Evolutionary conservation across 2,329 filamentous ascomycete species (phyloP).

Genomic region (Colletotrichum simmondsii): DNA sequence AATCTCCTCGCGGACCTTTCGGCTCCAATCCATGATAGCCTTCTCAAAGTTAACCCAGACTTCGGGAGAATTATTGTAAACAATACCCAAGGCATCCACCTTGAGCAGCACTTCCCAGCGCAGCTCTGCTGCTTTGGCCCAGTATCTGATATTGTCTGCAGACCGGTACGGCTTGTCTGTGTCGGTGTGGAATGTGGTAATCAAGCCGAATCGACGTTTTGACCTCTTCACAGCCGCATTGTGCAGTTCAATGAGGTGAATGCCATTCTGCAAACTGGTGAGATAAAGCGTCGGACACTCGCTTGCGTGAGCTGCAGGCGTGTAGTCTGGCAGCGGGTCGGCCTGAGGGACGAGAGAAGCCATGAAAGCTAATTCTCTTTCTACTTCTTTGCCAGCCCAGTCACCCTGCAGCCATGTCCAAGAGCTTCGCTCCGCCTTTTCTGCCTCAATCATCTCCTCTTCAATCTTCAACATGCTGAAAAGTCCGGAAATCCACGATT

Average conservation of each 20-base stretch:
- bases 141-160: constrained; percentile 94
- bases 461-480: constrained; percentile 81
- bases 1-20: constrained; percentile 84
- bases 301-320: constrained; percentile 53
- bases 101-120: constrained; percentile 89
- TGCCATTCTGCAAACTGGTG: constrained; percentile 77
- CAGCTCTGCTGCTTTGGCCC: constrained; percentile 95
- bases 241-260: constrained; percentile 86
- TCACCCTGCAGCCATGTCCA: constrained; percentile 86
- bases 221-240: constrained; percentile 90
- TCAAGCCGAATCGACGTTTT: constrained; percentile 86
- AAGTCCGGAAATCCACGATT: constrained; percentile 83
- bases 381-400: constrained; percentile 80
- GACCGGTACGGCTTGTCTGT: constrained; percentile 93
- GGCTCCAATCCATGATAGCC: constrained; percentile 86
- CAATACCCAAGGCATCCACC: constrained; percentile 87
- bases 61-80: constrained; percentile 75
- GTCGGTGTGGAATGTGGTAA: constrained; percentile 90
- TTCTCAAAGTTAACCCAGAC: constrained; percentile 87
- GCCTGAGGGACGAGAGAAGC: constrained; percentile 75
- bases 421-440: constrained; percentile 74
- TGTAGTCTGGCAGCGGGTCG: constrained; percentile 75
- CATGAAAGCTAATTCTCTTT: constrained; percentile 85
- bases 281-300: constrained; percentile 80
- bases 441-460: constrained; percentile 79